Conservation (phyloP, 768 basidiomycete genomes). For the Macrolepiota albuminosa region DNA sequence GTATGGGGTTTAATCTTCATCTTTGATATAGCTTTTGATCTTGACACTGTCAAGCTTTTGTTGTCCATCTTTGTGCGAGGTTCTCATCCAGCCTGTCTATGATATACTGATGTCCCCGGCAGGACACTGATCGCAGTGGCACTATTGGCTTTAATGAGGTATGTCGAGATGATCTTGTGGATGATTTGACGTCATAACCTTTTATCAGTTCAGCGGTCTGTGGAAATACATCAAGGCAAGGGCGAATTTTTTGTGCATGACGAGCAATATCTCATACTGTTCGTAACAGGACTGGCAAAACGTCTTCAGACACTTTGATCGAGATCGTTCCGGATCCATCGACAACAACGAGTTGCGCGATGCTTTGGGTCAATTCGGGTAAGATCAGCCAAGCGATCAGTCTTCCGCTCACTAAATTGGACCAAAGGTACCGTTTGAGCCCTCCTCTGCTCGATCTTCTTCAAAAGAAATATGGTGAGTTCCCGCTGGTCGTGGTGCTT, state of each 20-base stretch:
- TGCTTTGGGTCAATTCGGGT: constrained; percentile 75
- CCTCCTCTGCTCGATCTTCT: constrained; percentile 63
- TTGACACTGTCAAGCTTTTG: constrained; percentile 82
- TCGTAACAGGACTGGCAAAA: constrained; percentile 74
- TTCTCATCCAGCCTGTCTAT: not conserved
- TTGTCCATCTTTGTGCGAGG: constrained; percentile 73
- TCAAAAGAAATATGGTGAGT: constrained; percentile 75
- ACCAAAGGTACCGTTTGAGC: constrained; percentile 54
- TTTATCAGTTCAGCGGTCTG: constrained; percentile 58
- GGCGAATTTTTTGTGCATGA: not conserved
- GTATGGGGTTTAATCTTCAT: not conserved
- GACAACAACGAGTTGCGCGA: constrained; percentile 62
- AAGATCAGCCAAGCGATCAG: constrained; percentile 5
- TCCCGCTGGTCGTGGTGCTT: not conserved
- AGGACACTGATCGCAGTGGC: constrained; percentile 72
- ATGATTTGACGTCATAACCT: constrained; percentile 12
- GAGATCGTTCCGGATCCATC: constrained; percentile 79
- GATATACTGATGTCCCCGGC: not conserved
- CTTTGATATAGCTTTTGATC: constrained; percentile 58
- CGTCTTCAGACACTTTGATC: constrained; percentile 79
- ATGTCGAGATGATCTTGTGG: constrained; percentile 7
- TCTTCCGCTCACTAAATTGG: not conserved
- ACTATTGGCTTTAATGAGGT: constrained; percentile 81
- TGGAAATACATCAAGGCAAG: constrained; percentile 76
- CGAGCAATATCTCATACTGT: not conserved